phyloP scores from a whole-genome alignment of 1,284 basidiomycete species.

The Exsudoporus floridanus region DNA sequence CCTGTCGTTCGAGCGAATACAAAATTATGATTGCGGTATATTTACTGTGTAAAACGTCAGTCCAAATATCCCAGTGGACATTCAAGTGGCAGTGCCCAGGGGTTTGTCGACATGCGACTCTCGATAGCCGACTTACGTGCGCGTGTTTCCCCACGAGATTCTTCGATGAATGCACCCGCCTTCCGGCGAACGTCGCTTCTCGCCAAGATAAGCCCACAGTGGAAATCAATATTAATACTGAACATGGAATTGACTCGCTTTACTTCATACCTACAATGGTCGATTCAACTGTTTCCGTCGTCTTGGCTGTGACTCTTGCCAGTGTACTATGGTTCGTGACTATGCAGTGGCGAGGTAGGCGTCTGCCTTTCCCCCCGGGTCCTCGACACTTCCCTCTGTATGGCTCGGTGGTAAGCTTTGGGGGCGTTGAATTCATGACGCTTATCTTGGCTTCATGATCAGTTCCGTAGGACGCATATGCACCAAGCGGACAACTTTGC shows the following conservation, averaged over 20 bases:
- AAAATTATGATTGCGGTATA: too few species aligned
- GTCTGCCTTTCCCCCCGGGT: conserved; percentile 7
- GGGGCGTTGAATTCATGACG: not conserved
- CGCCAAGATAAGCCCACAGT: not conserved
- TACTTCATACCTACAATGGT: not conserved
- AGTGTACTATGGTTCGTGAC: not conserved
- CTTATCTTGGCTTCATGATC: not conserved
- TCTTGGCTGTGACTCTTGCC: not conserved
- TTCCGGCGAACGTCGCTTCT: not conserved
- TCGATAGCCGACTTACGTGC: too few species aligned
- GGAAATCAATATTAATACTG: not conserved
- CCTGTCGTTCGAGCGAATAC: too few species aligned
- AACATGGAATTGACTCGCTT: not conserved
- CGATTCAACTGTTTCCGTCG: not conserved
- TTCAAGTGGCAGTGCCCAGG: too few species aligned
- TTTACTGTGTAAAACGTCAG: too few species aligned
- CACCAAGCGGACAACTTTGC: conserved; percentile 8
- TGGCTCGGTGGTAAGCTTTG: conserved; percentile 3
- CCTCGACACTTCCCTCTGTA: conserved; percentile 5
- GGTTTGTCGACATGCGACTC: too few species aligned
- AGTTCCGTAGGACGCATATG: conserved; percentile 8
- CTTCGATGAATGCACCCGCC: not conserved
- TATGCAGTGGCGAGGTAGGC: not conserved
- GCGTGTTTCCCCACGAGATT: not conserved
- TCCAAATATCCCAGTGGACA: too few species aligned